phyloP scores from a whole-genome alignment of 495 filamentous ascomycete genomes.

The Xylaria acuta region DNA sequence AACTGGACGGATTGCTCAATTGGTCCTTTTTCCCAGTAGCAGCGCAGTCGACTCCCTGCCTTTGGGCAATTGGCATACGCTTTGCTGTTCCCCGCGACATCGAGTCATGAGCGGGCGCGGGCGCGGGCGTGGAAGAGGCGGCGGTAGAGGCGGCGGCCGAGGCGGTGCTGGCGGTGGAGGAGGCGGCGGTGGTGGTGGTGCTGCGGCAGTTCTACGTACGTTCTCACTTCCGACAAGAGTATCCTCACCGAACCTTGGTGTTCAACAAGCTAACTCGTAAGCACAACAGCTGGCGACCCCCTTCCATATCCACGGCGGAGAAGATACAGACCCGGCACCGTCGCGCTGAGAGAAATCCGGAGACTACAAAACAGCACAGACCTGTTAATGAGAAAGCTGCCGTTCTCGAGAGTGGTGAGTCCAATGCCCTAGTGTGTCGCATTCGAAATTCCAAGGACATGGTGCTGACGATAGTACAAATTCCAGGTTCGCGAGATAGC shows the following conservation, averaged over 20 bases:
- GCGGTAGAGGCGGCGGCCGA: conserved; percentile 20
- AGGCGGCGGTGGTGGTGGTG: not conserved
- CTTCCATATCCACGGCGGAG: conserved; percentile 65
- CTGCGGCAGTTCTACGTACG: conserved; percentile 34
- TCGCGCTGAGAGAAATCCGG: conserved; percentile 86
- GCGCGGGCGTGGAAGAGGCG: no score
- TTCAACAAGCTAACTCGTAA: conserved; percentile 1
- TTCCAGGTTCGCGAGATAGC: conserved; percentile 83
- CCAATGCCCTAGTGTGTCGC: not conserved
- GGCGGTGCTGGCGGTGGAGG: conserved; percentile 23
- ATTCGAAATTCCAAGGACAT: not conserved
- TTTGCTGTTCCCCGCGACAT: conserved; percentile 19
- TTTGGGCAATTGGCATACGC: conserved; percentile 25
- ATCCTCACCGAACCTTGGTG: not conserved
- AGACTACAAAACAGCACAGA: conserved; percentile 83
- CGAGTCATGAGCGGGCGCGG: conserved; percentile 30
- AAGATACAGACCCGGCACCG: conserved; percentile 84
- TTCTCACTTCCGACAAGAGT: conserved; percentile 7
- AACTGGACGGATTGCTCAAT: not conserved
- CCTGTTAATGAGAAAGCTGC: conserved; percentile 78
- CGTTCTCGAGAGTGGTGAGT: conserved; percentile 83
- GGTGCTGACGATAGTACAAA: conserved; percentile 28
- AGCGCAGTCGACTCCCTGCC: conserved; percentile 25
- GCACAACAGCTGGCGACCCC: conserved; percentile 69
- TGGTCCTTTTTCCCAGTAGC: not conserved